Percentiles rank a stretch among this genome's conserved stretches.
These are phyloP conservation scores for Dissophora globulifera DNA, from an alignment of 192 early-diverging fungal species.

Conservation along the genomic window DNA sequence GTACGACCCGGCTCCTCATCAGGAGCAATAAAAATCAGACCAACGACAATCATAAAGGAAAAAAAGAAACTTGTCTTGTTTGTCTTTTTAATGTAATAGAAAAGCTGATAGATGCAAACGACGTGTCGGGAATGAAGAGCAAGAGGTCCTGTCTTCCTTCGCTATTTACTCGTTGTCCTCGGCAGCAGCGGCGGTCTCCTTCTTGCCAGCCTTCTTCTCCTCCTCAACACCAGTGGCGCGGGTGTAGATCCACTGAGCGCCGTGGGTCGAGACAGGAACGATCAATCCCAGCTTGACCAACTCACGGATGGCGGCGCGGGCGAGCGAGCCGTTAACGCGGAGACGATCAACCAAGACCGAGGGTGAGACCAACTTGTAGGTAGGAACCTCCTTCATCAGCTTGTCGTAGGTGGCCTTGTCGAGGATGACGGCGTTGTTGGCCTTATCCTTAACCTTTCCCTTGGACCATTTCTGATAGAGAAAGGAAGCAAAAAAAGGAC, in stretches of 20 bases:
- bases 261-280: slow-evolving; percentile 90
- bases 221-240: slow-evolving; percentile 66
- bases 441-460: slow-evolving; percentile 99
- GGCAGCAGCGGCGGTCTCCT: slow-evolving; percentile 44
- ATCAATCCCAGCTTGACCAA: slow-evolving; percentile 92
- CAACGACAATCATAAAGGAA: too few relatives aligned
- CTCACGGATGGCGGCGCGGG: slow-evolving; percentile 94
- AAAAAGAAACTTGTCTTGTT: too few relatives aligned
- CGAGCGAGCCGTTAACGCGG: slow-evolving; percentile 96
- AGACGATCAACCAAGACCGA: slow-evolving; percentile 99
- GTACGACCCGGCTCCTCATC: too few relatives aligned
- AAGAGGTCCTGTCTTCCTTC: too few relatives aligned
- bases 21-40: too few relatives aligned
- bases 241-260: slow-evolving; percentile 90
- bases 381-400: slow-evolving; percentile 99
- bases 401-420: slow-evolving; percentile 98
- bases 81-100: too few relatives aligned
- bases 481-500: neutral
- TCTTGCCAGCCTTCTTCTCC: slow-evolving; percentile 55
- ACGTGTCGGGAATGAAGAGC: too few relatives aligned
- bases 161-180: slow-evolving; percentile 56
- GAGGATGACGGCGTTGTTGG: slow-evolving; percentile 99
- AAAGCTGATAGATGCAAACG: too few relatives aligned
- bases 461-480: slow-evolving; percentile 98
- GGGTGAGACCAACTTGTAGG: slow-evolving; percentile 99